Conservation (phyloP, 331 rosid genomes). For the Telfairia occidentalis region DNA sequence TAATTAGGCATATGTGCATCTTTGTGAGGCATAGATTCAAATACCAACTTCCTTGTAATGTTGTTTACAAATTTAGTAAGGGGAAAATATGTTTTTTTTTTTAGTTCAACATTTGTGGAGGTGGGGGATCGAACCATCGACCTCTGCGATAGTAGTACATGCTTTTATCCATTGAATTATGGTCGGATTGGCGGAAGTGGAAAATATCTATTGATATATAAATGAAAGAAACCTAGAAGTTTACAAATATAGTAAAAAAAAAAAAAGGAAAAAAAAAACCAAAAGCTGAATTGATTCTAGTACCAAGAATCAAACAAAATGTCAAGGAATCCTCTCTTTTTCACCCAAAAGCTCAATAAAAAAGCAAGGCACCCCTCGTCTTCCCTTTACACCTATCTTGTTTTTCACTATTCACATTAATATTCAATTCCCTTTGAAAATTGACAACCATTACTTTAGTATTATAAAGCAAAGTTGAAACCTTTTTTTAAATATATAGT, state of each 20-base stretch:
- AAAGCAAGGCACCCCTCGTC: neutral
- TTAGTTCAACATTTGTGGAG: too few species aligned
- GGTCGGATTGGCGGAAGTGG: too few species aligned
- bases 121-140: too few species aligned
- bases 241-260: neutral
- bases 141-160: too few species aligned
- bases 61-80: too few species aligned
- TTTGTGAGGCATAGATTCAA: too few species aligned
- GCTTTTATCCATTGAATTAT: too few species aligned
- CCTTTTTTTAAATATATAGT: neutral
- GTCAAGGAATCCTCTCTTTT: conserved; percentile 6
- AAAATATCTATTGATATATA: neutral
- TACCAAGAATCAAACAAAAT: neutral
- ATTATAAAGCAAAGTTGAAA: neutral
- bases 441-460: neutral
- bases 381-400: conserved; percentile 5
- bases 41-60: too few species aligned
- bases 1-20: too few species aligned
- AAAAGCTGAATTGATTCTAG: neutral
- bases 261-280: neutral
- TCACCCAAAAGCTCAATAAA: neutral
- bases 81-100: too few species aligned
- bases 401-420: neutral
- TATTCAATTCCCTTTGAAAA: neutral
- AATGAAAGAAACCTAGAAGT: neutral